Percentiles rank a stretch among this genome's conserved stretches.
Conservation (phyloP, 768 basidiomycete species). For the Saitozyma sp. region DNA sequence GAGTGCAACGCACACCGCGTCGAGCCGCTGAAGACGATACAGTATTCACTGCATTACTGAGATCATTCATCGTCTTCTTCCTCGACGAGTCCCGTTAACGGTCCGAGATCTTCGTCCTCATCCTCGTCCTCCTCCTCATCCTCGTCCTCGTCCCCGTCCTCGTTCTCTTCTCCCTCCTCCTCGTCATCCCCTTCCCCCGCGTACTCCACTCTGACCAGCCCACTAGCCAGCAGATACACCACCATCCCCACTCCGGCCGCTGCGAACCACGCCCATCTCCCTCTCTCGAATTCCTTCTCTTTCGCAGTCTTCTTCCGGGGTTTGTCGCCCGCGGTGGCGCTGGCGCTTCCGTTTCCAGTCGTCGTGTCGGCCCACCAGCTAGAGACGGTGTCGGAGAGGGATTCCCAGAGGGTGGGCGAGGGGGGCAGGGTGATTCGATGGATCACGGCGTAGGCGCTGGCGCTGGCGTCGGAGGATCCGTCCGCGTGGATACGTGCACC, state of each 20-base stretch:
- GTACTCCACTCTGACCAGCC: constrained; percentile 35
- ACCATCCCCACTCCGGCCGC: constrained; percentile 36
- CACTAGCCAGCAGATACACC: constrained; percentile 41
- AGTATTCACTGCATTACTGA: too few species aligned
- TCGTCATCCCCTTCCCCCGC: constrained; percentile 13
- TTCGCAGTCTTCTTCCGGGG: constrained; percentile 16
- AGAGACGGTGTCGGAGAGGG: not conserved
- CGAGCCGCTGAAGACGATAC: too few species aligned
- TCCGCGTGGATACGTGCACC: not conserved
- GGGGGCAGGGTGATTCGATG: not conserved
- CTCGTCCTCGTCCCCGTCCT: constrained; percentile 7
- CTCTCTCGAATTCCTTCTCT: constrained; percentile 37
- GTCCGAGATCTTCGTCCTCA: not conserved
- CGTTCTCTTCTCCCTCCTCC: constrained; percentile 7
- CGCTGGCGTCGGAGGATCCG: not conserved
- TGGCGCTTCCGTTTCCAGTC: not conserved
- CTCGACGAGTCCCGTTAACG: not conserved
- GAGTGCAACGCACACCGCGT: too few species aligned
- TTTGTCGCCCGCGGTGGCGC: constrained; percentile 3
- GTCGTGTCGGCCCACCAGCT: not conserved
- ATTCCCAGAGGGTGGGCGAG: not conserved
- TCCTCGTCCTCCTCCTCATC: not conserved
- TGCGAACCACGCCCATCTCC: constrained; percentile 43
- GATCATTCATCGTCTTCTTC: constrained; percentile 7
- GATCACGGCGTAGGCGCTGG: not conserved